phyloP scores from a whole-genome alignment of 345 rosid genomes.

The Cardamine occulta region DNA sequence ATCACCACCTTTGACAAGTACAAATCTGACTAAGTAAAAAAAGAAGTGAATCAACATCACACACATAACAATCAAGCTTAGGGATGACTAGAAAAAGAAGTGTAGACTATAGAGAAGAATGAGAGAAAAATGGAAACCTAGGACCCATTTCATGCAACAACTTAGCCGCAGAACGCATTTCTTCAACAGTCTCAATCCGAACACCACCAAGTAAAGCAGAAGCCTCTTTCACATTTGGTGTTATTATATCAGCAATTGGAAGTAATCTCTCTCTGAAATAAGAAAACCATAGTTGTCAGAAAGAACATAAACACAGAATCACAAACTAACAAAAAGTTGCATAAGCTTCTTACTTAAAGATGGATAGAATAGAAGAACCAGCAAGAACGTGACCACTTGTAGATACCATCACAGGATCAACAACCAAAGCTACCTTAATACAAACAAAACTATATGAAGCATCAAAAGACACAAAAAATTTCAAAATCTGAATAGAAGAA shows the following conservation, averaged over 20 bases:
- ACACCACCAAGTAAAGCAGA: conserved; percentile 78
- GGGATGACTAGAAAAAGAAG: background rate
- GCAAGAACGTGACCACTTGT: conserved; percentile 93
- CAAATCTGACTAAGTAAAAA: conserved; percentile 56
- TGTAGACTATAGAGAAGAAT: background rate
- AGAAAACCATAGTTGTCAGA: conserved; percentile 26
- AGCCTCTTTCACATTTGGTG: conserved; percentile 94
- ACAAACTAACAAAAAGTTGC: conserved; percentile 3
- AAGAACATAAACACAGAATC: conserved; percentile 7
- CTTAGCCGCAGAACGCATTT: conserved; percentile 80
- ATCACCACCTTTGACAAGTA: conserved; percentile 96
- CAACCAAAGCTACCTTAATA: conserved; percentile 83
- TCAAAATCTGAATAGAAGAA: background rate
- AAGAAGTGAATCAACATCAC: conserved; percentile 14
- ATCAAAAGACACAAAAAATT: background rate
- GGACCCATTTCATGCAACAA: conserved; percentile 80
- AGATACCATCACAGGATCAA: conserved; percentile 98
- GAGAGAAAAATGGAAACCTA: conserved; percentile 53
- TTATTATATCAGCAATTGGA: conserved; percentile 80
- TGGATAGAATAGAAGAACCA: conserved; percentile 70
- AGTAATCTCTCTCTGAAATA: conserved; percentile 75
- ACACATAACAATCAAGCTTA: conserved; percentile 2
- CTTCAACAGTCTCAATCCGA: conserved; percentile 62
- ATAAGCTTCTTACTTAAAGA: conserved; percentile 56
- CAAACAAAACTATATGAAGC: conserved; percentile 31